Conservation (phyloP, 495 filamentous ascomycete genomes). For the Xylaria sp. region DNA sequence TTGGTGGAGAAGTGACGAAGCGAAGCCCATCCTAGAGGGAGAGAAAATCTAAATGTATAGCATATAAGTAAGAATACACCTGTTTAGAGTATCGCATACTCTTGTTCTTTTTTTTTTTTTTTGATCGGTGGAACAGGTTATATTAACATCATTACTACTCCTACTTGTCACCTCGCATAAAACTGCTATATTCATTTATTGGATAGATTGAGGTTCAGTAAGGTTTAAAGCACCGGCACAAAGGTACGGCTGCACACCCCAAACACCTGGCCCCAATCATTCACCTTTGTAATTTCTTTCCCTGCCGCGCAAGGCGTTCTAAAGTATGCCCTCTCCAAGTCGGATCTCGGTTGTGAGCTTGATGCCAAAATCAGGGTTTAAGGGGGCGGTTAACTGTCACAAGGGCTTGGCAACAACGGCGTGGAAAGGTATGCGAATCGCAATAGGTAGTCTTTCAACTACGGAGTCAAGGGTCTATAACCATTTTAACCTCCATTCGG, state of each 20-base stretch:
- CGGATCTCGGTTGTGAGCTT: too few species aligned
- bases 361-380: too few species aligned
- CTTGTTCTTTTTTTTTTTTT: background rate
- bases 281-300: background rate
- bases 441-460: too few species aligned
- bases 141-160: background rate
- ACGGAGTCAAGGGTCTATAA: too few species aligned
- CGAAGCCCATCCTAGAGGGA: constrained; percentile 68
- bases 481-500: too few species aligned
- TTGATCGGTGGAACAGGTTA: background rate
- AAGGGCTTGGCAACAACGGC: too few species aligned
- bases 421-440: too few species aligned
- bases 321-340: too few species aligned
- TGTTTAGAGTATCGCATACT: constrained; percentile 5
- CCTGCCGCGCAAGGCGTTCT: background rate
- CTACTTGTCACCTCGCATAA: background rate
- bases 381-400: too few species aligned
- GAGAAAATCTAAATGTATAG: constrained; percentile 52
- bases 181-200: background rate
- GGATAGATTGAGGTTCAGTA: background rate
- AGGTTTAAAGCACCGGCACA: background rate
- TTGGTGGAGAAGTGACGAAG: constrained; percentile 82
- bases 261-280: background rate
- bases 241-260: background rate
- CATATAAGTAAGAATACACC: background rate